Evolutionary conservation across 306 rosid genomes (phyloP).

Genomic region (Pterocarpus macrocarpus): DNA sequence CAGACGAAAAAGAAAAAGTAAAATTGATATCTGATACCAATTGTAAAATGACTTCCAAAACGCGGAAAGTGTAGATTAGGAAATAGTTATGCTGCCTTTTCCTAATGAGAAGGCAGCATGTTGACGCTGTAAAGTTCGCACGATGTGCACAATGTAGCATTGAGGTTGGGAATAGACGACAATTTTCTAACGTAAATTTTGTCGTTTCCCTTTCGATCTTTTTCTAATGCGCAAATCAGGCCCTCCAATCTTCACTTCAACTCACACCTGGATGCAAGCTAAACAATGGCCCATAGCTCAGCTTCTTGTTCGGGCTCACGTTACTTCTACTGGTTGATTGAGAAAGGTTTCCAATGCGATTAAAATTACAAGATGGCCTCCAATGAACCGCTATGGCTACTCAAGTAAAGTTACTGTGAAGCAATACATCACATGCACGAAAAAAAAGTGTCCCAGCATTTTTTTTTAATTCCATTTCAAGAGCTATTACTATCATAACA

Average conservation of each 20-base stretch:
- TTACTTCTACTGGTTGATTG: background rate
- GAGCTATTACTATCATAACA: constrained; percentile 8
- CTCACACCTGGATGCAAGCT: constrained; percentile 11
- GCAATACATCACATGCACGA: constrained; percentile 51
- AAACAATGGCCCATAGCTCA: background rate
- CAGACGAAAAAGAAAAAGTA: background rate
- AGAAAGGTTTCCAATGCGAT: background rate
- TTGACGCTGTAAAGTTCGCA: constrained; percentile 25
- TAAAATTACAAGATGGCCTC: background rate
- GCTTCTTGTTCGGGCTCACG: background rate
- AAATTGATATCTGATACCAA: background rate
- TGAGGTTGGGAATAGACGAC: constrained; percentile 34
- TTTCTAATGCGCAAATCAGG: constrained; percentile 21
- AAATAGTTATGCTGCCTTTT: constrained; percentile 25
- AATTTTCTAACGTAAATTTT: constrained; percentile 6
- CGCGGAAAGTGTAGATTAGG: constrained; percentile 33
- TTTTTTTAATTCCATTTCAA: background rate
- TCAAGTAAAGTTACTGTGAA: constrained; percentile 28
- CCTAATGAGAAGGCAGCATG: background rate
- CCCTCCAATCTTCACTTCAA: background rate
- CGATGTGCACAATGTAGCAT: background rate
- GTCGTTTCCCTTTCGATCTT: constrained; percentile 33
- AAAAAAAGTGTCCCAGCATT: background rate
- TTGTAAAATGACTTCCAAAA: background rate
- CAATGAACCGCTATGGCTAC: background rate